Base-by-base conservation (phyloP, 2,329 filamentous ascomycete species). In the Diplocarpon rosae region DNA sequence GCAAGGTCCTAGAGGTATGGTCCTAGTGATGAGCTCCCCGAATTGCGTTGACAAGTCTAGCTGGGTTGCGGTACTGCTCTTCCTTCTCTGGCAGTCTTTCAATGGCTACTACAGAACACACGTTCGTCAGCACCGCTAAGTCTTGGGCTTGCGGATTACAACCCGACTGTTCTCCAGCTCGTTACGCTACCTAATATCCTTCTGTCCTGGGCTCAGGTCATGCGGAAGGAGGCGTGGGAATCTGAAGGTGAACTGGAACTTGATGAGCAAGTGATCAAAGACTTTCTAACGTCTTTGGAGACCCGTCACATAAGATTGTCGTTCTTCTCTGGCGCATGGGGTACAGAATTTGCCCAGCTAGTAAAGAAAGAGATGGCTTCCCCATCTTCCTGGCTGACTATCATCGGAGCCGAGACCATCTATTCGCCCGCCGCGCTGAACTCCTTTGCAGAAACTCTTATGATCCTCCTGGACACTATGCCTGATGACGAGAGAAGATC, bases 181-280 rank as follows among this genome's bases (percentile, higher is more conserved):
- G 84, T 89, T 50, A 90, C 85, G 1, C 62, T 92, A 29, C 85
- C 85, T 43, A 92, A 92, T 63, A 67, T 90, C 35, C 62, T 92
- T 32, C 70, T 92, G 28, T 72, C 76, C 5, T 92, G 82, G 78
- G 61, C 58, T 7, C 53, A 57, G 39, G 24, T 47, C 13, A 53
- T 40, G 12, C 44, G 34, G 10, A 46, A 34, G 17, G 48, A 39
- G 2, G 37, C 47, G 1, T 62, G 55, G 55, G 56, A 60, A 31
- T 38, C 31, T 9, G 59, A 60, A 52, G 56, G 61, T 10, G 60
- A 62, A 35, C 45, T 63, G 7, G 59, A 62, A 13, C 55, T 62
- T 27, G 52, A 55, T 20, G 29, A 50, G 12, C 48, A 56, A 70
- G 75, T 88, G 1, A 55, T 83, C 10, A 54, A 66, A 0, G 70